Percentiles rank a stretch among this genome's conserved stretches.
Evolutionary conservation across 2,329 filamentous ascomycete genomes (phyloP).

Genomic region (Dichotomopilus funicola): DNA sequence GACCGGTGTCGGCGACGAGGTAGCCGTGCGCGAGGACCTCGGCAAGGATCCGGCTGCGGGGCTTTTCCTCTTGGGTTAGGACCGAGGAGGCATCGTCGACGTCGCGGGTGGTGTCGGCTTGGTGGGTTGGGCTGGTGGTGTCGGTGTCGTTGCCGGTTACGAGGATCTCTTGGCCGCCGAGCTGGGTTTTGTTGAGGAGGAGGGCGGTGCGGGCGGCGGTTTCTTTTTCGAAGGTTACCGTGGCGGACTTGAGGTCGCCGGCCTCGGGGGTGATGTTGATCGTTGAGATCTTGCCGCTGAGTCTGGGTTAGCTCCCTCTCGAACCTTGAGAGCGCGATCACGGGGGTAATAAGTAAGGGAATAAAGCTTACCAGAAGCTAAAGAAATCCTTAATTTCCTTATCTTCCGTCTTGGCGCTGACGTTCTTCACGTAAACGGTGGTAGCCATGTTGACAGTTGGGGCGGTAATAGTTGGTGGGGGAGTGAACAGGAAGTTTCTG

Average conservation of each 20-base stretch:
- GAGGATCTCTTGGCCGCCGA: slow-evolving; percentile 77
- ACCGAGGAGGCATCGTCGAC: slow-evolving; percentile 49
- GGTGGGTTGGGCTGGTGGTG: slow-evolving; percentile 43
- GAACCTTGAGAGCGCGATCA: not conserved
- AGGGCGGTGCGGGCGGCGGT: slow-evolving; percentile 95
- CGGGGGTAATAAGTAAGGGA: not conserved
- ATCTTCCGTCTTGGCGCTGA: slow-evolving; percentile 73
- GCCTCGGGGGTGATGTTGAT: slow-evolving; percentile 65
- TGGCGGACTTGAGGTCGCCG: slow-evolving; percentile 67
- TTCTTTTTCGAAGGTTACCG: slow-evolving; percentile 95
- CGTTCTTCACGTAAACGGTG: slow-evolving; percentile 85
- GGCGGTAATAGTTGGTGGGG: not conserved
- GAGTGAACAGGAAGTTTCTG: no score
- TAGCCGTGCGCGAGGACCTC: slow-evolving; percentile 98
- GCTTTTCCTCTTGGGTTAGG: slow-evolving; percentile 94
- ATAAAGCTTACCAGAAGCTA: slow-evolving; percentile 72
- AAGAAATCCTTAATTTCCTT: slow-evolving; percentile 96
- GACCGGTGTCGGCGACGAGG: slow-evolving; percentile 64
- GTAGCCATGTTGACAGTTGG: slow-evolving; percentile 43
- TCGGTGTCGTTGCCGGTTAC: slow-evolving; percentile 59
- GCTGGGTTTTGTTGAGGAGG: slow-evolving; percentile 92
- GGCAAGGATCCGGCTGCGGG: slow-evolving; percentile 83
- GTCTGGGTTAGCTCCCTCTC: slow-evolving; percentile 8
- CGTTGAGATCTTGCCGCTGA: slow-evolving; percentile 81
- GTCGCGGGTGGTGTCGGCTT: slow-evolving; percentile 43